Percentiles rank a stretch among this genome's conserved stretches.
These are phyloP conservation scores for Nigrospora sphaerica DNA, from an alignment of 2,329 filamentous ascomycete species.

Conservation along the genomic window DNA sequence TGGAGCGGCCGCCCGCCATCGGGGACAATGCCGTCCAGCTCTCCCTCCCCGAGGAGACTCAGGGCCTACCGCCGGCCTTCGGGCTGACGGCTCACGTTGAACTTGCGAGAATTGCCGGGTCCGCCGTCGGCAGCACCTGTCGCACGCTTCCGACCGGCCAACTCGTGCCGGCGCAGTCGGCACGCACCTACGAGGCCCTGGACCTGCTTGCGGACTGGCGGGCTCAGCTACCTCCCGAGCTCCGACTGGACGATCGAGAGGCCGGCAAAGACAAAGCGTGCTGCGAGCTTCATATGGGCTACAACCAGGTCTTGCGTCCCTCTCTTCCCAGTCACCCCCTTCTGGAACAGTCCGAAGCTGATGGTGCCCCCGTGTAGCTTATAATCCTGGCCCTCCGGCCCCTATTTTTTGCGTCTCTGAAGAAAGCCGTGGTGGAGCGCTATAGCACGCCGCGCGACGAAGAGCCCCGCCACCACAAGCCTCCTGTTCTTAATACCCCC, in stretches of 20 bases:
- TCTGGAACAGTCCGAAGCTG: no score
- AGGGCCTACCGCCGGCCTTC: conserved; percentile 33
- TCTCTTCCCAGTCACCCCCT: not conserved
- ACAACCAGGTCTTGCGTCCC: conserved; percentile 29
- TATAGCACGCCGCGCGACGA: conserved; percentile 18
- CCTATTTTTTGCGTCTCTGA: conserved; percentile 38
- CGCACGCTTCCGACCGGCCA: conserved; percentile 26
- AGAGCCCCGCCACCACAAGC: conserved; percentile 13
- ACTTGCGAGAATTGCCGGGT: conserved; percentile 38
- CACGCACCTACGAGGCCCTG: conserved; percentile 31
- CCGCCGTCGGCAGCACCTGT: conserved; percentile 41
- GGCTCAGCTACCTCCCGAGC: conserved; percentile 24
- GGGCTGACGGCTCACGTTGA: conserved; percentile 39
- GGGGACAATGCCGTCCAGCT: conserved; percentile 40
- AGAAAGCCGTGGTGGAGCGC: conserved; percentile 35
- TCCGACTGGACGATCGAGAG: conserved; percentile 28
- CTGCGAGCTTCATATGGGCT: conserved; percentile 40
- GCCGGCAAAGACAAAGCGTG: conserved; percentile 32
- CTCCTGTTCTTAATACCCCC: conserved; percentile 7
- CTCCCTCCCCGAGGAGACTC: conserved; percentile 28
- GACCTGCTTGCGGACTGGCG: conserved; percentile 35
- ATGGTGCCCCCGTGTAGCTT: conserved; percentile 24
- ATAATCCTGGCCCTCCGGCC: conserved; percentile 41
- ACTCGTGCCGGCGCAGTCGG: conserved; percentile 14
- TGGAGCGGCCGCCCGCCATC: conserved; percentile 40